phyloP scores from a whole-genome alignment of 2,329 filamentous ascomycete genomes.

The Incumbomyces delicatus region DNA sequence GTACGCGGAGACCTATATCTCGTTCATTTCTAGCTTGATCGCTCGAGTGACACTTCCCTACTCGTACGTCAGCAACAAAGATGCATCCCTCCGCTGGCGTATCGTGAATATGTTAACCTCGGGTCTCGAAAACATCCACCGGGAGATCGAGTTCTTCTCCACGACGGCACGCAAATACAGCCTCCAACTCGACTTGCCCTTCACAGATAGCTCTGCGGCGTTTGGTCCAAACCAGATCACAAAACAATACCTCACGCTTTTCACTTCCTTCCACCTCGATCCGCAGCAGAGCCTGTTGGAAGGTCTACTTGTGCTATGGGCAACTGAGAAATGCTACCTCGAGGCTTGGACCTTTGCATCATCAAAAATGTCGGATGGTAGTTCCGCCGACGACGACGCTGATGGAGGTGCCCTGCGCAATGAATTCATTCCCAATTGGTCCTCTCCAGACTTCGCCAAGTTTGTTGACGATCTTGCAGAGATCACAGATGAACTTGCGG shows the following conservation, averaged over 20 bases:
- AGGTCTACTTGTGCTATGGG: constrained; percentile 64
- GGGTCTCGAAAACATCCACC: constrained; percentile 55
- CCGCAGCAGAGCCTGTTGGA: constrained; percentile 49
- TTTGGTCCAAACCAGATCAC: constrained; percentile 38
- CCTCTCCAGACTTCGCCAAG: constrained; percentile 47
- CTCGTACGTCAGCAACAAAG: constrained; percentile 29
- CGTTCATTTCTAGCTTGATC: constrained; percentile 56
- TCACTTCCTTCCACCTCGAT: constrained; percentile 45
- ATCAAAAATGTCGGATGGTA: constrained; percentile 4
- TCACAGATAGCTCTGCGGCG: constrained; percentile 8
- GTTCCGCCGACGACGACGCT: constrained; percentile 30
- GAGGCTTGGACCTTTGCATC: constrained; percentile 45
- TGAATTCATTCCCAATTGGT: constrained; percentile 62
- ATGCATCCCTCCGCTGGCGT: constrained; percentile 38
- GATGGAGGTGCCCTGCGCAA: constrained; percentile 56
- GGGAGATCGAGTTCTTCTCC: constrained; percentile 59
- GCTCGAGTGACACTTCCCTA: constrained; percentile 50
- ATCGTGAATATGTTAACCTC: constrained; percentile 55
- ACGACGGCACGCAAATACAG: constrained; percentile 52
- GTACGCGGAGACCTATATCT: constrained; percentile 61
- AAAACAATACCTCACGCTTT: constrained; percentile 47
- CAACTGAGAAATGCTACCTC: constrained; percentile 59
- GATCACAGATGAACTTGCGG: constrained; percentile 47
- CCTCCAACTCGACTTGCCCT: constrained; percentile 37
- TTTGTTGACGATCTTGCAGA: constrained; percentile 49